Evolutionary conservation across 2,329 filamentous ascomycete genomes (phyloP).

Genomic region (Ceratocystiopsis sp.): DNA sequence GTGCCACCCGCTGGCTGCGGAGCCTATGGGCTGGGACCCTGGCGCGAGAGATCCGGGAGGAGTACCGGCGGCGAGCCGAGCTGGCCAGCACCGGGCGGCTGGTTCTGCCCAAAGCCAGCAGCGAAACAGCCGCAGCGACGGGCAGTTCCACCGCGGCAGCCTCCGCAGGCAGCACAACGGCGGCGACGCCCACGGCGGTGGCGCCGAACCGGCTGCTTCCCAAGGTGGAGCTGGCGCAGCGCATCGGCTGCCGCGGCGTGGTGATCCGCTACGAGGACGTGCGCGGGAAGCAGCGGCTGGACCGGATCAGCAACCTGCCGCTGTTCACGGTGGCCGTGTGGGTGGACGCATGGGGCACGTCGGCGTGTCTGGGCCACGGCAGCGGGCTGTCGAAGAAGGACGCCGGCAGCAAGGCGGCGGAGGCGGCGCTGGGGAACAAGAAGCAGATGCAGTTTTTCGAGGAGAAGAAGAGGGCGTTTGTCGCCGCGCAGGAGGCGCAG

Average conservation of each 20-base stretch:
- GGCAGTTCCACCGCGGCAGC: not conserved
- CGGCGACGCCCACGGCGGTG: not conserved
- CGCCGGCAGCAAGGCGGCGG: slow-evolving; percentile 50
- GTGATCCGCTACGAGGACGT: slow-evolving; percentile 45
- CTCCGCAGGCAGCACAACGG: not conserved
- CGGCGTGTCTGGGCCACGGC: slow-evolving; percentile 43
- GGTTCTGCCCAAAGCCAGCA: slow-evolving; percentile 5
- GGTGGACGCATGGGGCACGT: slow-evolving; percentile 52
- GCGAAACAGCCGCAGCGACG: too few species aligned
- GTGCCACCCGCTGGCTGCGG: slow-evolving; percentile 53
- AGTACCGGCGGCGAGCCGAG: slow-evolving; percentile 16
- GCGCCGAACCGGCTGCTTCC: slow-evolving; percentile 12
- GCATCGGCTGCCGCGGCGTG: slow-evolving; percentile 39
- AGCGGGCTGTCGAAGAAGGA: slow-evolving; percentile 50
- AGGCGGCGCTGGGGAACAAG: slow-evolving; percentile 45
- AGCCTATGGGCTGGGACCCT: slow-evolving; percentile 56
- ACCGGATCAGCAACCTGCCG: slow-evolving; percentile 34
- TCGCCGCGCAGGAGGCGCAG: slow-evolving; percentile 14
- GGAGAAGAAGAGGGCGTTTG: slow-evolving; percentile 29
- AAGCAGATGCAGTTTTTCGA: slow-evolving; percentile 37
- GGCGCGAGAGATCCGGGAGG: slow-evolving; percentile 31
- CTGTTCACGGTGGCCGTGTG: slow-evolving; percentile 47
- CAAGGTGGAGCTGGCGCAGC: slow-evolving; percentile 35
- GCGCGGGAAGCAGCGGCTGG: slow-evolving; percentile 31
- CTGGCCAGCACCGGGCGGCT: too few species aligned